phyloP scores from a whole-genome alignment of 176 grass and related monocot genomes.

The Juncus inflexus region DNA sequence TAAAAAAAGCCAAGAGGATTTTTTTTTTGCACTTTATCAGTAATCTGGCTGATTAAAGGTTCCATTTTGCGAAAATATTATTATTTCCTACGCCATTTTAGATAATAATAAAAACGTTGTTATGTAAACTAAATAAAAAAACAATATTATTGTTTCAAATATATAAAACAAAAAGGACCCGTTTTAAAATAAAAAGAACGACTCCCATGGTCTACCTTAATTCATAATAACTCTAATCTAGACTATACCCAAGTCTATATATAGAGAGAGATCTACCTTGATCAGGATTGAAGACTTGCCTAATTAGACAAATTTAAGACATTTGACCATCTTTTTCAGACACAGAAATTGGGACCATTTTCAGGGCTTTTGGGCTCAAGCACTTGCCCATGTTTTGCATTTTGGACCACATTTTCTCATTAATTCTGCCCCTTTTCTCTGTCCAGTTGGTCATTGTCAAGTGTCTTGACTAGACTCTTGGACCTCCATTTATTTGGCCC shows the following conservation, averaged over 20 bases:
- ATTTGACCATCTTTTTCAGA: constrained; percentile 24
- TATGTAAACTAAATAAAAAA: too few relatives aligned
- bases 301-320: constrained; percentile 23
- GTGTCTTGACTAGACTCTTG: constrained; percentile 16
- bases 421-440: constrained; percentile 25
- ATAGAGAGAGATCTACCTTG: not conserved
- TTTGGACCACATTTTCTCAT: constrained; percentile 25
- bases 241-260: not conserved
- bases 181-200: not conserved
- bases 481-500: constrained; percentile 7
- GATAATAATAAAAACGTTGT: too few relatives aligned
- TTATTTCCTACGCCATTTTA: too few relatives aligned
- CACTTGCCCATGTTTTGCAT: constrained; percentile 21
- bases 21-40: too few relatives aligned
- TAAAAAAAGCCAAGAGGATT: too few relatives aligned
- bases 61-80: too few relatives aligned
- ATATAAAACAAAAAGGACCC: too few relatives aligned
- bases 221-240: not conserved
- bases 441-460: constrained; percentile 30
- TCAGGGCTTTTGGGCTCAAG: constrained; percentile 27
- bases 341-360: constrained; percentile 17
- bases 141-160: too few relatives aligned
- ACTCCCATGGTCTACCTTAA: not conserved
- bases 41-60: too few relatives aligned
- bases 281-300: not conserved